Evolutionary conservation across 2,329 filamentous ascomycete species (phyloP).

Genomic region (Calonectria hawksworthii): DNA sequence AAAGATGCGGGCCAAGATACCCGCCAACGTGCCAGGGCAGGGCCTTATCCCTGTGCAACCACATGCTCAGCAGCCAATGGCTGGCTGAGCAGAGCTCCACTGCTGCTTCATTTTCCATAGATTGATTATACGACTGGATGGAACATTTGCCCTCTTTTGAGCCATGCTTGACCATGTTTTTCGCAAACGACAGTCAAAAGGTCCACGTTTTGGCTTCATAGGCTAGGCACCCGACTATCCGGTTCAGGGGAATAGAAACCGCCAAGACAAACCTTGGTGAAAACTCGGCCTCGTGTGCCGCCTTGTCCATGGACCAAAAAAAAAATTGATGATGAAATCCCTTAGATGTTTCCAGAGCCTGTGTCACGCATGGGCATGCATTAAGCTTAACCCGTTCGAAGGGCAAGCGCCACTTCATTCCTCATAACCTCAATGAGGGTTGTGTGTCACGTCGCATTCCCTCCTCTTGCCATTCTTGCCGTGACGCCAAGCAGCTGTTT

Average conservation of each 20-base stretch:
- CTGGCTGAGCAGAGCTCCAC: not conserved
- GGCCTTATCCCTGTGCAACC: slow-evolving; percentile 1
- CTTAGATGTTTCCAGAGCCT: not conserved
- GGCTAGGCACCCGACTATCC: not conserved
- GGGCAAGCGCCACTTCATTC: slow-evolving; percentile 19
- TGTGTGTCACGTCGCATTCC: not conserved
- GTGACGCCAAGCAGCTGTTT: not conserved
- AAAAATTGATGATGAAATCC: not conserved
- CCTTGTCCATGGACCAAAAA: not conserved
- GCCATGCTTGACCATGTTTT: slow-evolving; percentile 11
- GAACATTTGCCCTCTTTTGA: not conserved
- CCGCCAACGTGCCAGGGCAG: not conserved
- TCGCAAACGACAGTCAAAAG: not conserved
- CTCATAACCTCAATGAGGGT: not conserved
- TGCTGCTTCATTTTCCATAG: not conserved
- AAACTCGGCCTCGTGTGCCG: not conserved
- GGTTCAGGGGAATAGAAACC: not conserved
- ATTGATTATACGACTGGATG: not conserved
- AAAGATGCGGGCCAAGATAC: slow-evolving; percentile 14
- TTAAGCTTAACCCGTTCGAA: slow-evolving; percentile 5
- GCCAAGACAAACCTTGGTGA: not conserved
- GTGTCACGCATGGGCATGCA: not conserved
- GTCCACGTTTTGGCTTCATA: not conserved
- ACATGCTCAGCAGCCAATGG: not conserved
- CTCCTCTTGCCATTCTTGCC: not conserved